A percentile compares a stretch with the other conserved stretches of the same genome.
Conservation (phyloP, 352 stramenopile genomes). For the Aphanomyces euteiches region DNA sequence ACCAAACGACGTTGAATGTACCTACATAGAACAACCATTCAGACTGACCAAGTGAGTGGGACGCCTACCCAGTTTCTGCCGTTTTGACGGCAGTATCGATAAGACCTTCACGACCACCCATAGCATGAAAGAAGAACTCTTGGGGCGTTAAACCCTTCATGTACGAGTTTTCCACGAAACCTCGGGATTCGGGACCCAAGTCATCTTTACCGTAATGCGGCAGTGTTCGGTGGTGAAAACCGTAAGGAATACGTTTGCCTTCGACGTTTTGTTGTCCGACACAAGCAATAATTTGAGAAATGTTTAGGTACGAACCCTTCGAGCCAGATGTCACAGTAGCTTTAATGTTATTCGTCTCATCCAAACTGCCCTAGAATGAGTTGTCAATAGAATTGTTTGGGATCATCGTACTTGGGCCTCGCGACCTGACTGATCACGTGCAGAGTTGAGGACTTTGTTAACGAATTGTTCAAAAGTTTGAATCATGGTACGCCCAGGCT, state of each 20-base stretch:
- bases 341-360: conserved; percentile 99
- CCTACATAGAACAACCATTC: background rate
- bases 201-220: conserved; percentile 96
- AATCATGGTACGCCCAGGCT: conserved; percentile 98
- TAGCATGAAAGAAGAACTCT: conserved; percentile 99
- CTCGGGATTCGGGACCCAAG: conserved; percentile 95
- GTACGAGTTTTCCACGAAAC: conserved; percentile 99
- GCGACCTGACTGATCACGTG: conserved; percentile 77
- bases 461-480: conserved; percentile 98
- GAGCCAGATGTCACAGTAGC: conserved; percentile 98
- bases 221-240: conserved; percentile 94
- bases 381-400: background rate
- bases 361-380: conserved; percentile 40
- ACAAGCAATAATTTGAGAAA: conserved; percentile 99
- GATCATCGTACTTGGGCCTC: conserved; percentile 38
- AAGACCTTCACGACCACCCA: conserved; percentile 98
- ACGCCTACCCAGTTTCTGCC: conserved; percentile 95
- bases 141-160: conserved; percentile 90
- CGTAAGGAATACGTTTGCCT: conserved; percentile 96
- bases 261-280: conserved; percentile 98
- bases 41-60: background rate
- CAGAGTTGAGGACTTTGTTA: conserved; percentile 94
- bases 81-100: conserved; percentile 99
- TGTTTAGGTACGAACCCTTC: conserved; percentile 99
- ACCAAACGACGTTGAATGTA: conserved; percentile 98